These are phyloP conservation scores for Xylaria palmicola DNA, from an alignment of 495 filamentous ascomycete genomes.

Conservation along the genomic window DNA sequence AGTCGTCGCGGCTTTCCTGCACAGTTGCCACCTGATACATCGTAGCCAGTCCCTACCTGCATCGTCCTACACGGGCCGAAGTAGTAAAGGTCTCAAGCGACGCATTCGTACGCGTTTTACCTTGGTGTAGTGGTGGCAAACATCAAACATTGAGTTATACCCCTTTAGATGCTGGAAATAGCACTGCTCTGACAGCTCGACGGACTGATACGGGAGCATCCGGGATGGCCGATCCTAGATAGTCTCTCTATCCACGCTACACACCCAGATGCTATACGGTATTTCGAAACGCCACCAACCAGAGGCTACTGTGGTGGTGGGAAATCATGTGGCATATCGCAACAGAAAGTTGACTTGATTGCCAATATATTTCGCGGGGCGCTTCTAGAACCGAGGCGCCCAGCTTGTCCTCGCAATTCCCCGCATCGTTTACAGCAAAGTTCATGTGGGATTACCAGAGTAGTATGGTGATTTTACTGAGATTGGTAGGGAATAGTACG, in stretches of 20 bases:
- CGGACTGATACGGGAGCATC: not conserved
- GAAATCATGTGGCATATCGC: not conserved
- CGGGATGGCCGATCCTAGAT: not conserved
- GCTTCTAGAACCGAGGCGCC: constrained; percentile 4
- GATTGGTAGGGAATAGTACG: not conserved
- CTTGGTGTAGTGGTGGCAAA: not conserved
- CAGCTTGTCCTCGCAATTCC: not conserved
- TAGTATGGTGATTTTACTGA: not conserved
- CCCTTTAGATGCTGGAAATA: not conserved
- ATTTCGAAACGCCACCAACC: not conserved
- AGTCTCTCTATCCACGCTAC: not conserved
- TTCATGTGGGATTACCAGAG: constrained; percentile 13
- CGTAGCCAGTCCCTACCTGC: constrained; percentile 8
- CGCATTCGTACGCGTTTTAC: not conserved
- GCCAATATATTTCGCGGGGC: not conserved
- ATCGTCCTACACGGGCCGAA: not conserved
- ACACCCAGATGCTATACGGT: not conserved
- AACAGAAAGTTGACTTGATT: not conserved
- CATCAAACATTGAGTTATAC: not conserved
- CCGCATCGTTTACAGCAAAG: not conserved
- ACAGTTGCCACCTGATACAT: constrained; percentile 15
- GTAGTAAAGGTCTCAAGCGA: too few species aligned
- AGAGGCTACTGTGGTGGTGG: not conserved
- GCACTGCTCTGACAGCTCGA: not conserved
- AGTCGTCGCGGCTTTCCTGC: constrained; percentile 6